A percentile compares a stretch with the other conserved stretches of the same genome.
Evolutionary conservation across 202 grass and related monocot species (phyloP).

Genomic region (Digitaria exilis): DNA sequence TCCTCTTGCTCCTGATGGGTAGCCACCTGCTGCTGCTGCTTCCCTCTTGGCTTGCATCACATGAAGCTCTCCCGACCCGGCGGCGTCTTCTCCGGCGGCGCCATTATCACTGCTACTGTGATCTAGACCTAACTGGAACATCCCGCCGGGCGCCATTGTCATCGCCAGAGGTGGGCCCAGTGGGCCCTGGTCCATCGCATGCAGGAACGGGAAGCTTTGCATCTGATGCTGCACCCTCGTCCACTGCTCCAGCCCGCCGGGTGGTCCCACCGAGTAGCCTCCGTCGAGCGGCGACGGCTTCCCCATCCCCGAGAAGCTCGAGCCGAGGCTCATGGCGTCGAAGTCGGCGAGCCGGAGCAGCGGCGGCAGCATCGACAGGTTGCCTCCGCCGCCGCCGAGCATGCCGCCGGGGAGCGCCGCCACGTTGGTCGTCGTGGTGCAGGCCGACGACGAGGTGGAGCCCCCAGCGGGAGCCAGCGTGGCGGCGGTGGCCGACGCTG

Average conservation of each 20-base stretch:
- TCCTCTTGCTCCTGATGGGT: slow-evolving; percentile 24
- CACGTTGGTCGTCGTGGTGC: slow-evolving; percentile 35
- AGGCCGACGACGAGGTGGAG: slow-evolving; percentile 29
- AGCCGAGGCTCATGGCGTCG: slow-evolving; percentile 59
- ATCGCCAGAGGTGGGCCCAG: slow-evolving; percentile 18
- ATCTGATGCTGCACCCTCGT: slow-evolving; percentile 55
- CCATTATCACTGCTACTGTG: not conserved
- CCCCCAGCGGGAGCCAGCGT: slow-evolving; percentile 5
- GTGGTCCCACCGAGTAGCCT: not conserved
- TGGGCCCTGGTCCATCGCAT: slow-evolving; percentile 48
- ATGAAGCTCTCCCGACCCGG: slow-evolving; percentile 28
- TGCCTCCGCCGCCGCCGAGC: slow-evolving; percentile 39
- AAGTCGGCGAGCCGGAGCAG: slow-evolving; percentile 61
- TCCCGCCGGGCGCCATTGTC: slow-evolving; percentile 38
- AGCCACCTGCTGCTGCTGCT: not conserved
- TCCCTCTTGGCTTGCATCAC: slow-evolving; percentile 42
- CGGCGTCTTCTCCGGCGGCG: not conserved
- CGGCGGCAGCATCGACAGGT: slow-evolving; percentile 55
- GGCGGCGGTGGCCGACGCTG: not conserved
- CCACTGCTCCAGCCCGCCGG: slow-evolving; percentile 50
- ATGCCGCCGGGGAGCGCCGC: slow-evolving; percentile 24
- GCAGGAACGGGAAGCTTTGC: slow-evolving; percentile 63
- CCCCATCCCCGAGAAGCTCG: slow-evolving; percentile 48
- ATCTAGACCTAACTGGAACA: slow-evolving; percentile 44
- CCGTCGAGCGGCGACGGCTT: slow-evolving; percentile 25